These are phyloP conservation scores for Neurospora sp. DNA, from an alignment of 495 filamentous ascomycete genomes.

Conservation along the genomic window DNA sequence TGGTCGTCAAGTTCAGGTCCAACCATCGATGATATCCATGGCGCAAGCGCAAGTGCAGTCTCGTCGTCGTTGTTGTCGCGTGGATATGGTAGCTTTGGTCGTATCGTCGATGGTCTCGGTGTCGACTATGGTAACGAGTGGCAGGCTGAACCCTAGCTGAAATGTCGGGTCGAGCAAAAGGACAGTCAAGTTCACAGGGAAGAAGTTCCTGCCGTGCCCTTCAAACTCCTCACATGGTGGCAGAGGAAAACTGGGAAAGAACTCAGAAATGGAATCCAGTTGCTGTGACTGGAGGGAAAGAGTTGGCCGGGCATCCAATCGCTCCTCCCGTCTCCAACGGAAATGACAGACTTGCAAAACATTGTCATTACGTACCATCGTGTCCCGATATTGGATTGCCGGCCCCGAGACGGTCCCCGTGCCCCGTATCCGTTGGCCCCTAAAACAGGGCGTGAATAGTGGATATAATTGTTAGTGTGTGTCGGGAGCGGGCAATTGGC, in stretches of 20 bases:
- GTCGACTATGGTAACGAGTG: neutral
- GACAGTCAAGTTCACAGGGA: neutral
- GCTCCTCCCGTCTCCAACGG: neutral
- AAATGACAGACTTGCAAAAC: neutral
- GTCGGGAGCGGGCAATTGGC: neutral
- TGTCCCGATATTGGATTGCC: neutral
- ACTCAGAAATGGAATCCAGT: neutral
- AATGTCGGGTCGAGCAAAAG: neutral
- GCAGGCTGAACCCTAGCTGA: neutral
- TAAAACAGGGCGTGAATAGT: neutral
- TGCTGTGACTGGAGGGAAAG: neutral
- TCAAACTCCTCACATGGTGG: neutral
- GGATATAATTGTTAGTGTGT: neutral
- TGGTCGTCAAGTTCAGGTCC: neutral
- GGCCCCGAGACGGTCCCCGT: neutral
- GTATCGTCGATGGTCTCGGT: neutral
- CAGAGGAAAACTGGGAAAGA: neutral
- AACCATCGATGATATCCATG: neutral
- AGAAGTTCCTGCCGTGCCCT: neutral
- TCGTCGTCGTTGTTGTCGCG: neutral
- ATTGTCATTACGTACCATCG: neutral
- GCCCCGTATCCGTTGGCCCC: neutral
- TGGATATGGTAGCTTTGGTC: neutral
- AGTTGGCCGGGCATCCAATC: neutral
- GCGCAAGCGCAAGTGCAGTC: neutral